Base-by-base conservation (phyloP, 208 protist species). In the Endotrypanum monterogeii region DNA sequence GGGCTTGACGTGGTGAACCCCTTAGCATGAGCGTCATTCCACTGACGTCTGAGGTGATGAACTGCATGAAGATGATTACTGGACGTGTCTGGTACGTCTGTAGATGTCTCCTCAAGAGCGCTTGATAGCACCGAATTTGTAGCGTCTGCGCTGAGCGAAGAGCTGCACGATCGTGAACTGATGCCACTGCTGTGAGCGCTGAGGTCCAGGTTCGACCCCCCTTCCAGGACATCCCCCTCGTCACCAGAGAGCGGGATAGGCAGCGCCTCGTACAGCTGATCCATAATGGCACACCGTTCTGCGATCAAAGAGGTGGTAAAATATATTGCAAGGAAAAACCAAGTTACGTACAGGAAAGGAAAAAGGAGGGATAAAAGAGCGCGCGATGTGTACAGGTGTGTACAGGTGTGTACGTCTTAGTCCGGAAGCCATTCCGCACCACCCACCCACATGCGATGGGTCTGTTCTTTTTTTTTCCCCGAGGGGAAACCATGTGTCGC, bases 181-280 rank as follows among this genome's bases (percentile, higher is more conserved):
- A 52, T 57, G 56, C 41, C 30, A 55, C 83, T 84, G 25, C 41
- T 61, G 54, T 83, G 83, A 0, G 79, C 70, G 44, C 83, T 87
- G 12, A 87, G 46, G 37, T 83, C 79, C n/a, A 85, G 65, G 39
- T 54, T 61, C 2, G 25, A 51, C 18, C 25, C 69, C 23, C 25
- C 69, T 16, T 51, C 65, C 3, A 14, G 35, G 14, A 23, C 28
- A 4, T 71, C 54, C 4, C 77, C 74, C 5, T 74, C 69, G 30
- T 83, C 84, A 32, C 37, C 44, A 16, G 55, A 74, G 46, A 55
- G 56, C 52, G 69, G 78, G 12, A 80, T 66, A n/a, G 74, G 67
- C 63, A 72, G 54, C 16, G 78, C 79, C 28, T 83, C 74, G 41
- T 88, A 85, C n/a, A 83, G 73, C 51, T 78, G 66, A 12, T 87